Evolutionary conservation across 176 grass and related monocot genomes (phyloP), one percentile per base, ranked within the genome.

Genomic region (Cymbopogon citratus): DNA sequence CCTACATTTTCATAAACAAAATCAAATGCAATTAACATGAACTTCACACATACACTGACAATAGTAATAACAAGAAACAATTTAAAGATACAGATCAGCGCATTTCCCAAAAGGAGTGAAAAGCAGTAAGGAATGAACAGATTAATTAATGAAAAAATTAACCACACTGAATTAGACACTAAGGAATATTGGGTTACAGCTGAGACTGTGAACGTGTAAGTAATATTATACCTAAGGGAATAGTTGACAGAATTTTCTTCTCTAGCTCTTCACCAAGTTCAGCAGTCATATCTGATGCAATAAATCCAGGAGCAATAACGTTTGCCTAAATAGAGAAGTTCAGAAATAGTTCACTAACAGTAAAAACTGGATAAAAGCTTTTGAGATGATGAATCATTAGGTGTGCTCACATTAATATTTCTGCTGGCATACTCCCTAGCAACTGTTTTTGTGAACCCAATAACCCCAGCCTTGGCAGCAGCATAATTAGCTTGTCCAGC

Each of bases 371-470:
- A 69, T 11, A 56, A 51, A 59, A 65, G 26, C 51, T 33, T 33
- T 60, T 74, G 16, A 95, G 18, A n/a, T 40, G 8, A 78, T 71
- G 5, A 62, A 77, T 38, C 11, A 39, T 70, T 70, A 29, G 16
- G 35, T 71, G 31, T 29, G 54, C 78, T 92, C 61, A 90, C 96
- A 85, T 84, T 95, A 75, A 99, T 99, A 86, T 93, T 95, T 77
- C 96, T 92, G 87, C 96, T 99, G 76, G 92, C 92, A 90, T 99
- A 99, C 86, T 99, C 96, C 73, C 91, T 91, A 69, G 96, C 96
- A 78, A 95, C 90, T 49, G 91, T 90, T 93, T 99, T 99, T 9
- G 91, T 99, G 66, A 99, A 91, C 70, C 96, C 96, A 90, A 99
- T 99, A 31, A 99, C 93, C 26, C 96, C 96, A 63, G 96, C 87